Base-by-base conservation (phyloP, 2,329 filamentous ascomycete species). In the Monosporascus sp. region DNA sequence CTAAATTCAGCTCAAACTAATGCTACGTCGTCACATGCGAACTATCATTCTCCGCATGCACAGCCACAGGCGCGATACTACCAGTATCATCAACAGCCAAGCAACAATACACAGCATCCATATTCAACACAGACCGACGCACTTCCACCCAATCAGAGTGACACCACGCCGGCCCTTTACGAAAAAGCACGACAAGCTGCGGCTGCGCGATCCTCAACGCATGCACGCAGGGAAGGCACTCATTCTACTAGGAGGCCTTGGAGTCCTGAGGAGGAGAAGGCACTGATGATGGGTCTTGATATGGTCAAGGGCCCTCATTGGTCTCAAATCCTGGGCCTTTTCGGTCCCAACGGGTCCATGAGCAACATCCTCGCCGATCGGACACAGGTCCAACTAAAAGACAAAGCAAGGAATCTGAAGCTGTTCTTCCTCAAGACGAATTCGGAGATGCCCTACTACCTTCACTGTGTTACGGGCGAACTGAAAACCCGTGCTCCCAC, bases 371-470 rank as follows among this genome's bases (percentile, higher is more conserved):
- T 96, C 20, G 93, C 92, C 61, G 91, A 96, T 66, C 82, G 91
- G 37, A 95, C 91, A 45, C 91, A 96, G 65, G 91, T 96, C 0
- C 91, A 96, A 67, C 77, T 96, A 14, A 96, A 96, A 69, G 91
- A 96, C 67, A 96, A 96, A 70, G 91, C 91, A 1, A 80, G 91
- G 49, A 96, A 96, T 59, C 72, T 96, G 48, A 96, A 96, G 69
- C 74, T 96, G 0, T 96, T 94, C 73, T 96, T 96, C 70, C 74
- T 96, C 51, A 96, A 96, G 74, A 93, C 88, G 19, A 90, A 90
- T 50, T 91, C 91, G 5, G 91, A 96, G 64, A 92, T 96, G 68
- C 91, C 91, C 0, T 91, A 89, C 62, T 94, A 94, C 61, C 73
- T 96, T 22, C 86, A 92, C 64, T 89, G 88, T 31, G 91, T 96